Percentiles rank a stretch among this genome's conserved stretches.
phyloP scores from a whole-genome alignment of 768 basidiomycete species.

The Suillus subluteus region DNA sequence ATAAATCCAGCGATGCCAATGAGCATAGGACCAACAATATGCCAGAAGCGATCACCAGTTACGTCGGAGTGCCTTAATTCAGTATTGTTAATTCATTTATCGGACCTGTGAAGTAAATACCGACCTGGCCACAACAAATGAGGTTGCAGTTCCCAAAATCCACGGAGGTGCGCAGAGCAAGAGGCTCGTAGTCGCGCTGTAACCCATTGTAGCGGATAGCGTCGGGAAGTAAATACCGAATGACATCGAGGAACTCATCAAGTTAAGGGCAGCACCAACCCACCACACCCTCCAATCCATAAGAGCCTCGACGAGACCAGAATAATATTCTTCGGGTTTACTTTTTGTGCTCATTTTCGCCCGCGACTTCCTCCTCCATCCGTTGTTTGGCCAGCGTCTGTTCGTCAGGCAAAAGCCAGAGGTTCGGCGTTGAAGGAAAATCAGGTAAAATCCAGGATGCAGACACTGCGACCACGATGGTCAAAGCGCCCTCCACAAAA shows the following conservation, averaged over 20 bases:
- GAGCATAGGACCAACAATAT: slow-evolving; percentile 56
- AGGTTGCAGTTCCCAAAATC: slow-evolving; percentile 58
- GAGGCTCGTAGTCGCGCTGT: slow-evolving; percentile 59
- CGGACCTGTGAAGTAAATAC: background rate
- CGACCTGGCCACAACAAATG: slow-evolving; percentile 57
- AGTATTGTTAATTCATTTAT: slow-evolving; percentile 11
- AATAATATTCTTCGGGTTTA: slow-evolving; percentile 36
- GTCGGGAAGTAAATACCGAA: slow-evolving; percentile 85
- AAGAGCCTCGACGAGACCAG: slow-evolving; percentile 59
- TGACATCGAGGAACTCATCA: slow-evolving; percentile 58
- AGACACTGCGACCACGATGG: slow-evolving; percentile 50
- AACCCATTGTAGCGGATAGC: slow-evolving; percentile 72
- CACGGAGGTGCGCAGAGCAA: slow-evolving; percentile 81
- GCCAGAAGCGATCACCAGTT: slow-evolving; percentile 70
- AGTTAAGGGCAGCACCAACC: slow-evolving; percentile 66
- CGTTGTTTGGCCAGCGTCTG: slow-evolving; percentile 54
- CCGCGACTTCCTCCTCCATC: slow-evolving; percentile 63
- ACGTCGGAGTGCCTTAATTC: slow-evolving; percentile 67
- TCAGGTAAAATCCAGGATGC: slow-evolving; percentile 72
- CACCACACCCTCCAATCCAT: slow-evolving; percentile 84
- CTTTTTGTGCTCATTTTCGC: slow-evolving; percentile 51
- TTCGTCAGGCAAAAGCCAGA: slow-evolving; percentile 64
- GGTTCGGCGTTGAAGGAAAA: slow-evolving; percentile 60
- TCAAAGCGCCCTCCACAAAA: slow-evolving; percentile 64
- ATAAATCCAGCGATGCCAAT: slow-evolving; percentile 69